Percentiles rank a stretch among this genome's conserved stretches.
Evolutionary conservation across 306 rosid genomes (phyloP).

Genomic region (Medicago lupulina): DNA sequence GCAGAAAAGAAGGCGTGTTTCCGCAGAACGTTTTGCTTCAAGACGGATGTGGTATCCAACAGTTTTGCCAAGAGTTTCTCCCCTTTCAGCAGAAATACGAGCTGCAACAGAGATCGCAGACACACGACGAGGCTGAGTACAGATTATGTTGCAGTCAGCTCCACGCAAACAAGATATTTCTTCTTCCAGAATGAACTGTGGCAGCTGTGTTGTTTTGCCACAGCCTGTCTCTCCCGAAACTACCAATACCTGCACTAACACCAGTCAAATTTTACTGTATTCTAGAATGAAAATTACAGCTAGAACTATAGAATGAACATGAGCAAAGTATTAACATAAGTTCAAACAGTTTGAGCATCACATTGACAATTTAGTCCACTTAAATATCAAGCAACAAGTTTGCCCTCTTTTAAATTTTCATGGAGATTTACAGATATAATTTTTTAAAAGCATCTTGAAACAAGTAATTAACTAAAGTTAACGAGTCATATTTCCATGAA

Average conservation of each 20-base stretch:
- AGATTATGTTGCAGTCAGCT: slow-evolving; percentile 81
- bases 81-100: slow-evolving; percentile 90
- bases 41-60: slow-evolving; percentile 97
- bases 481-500: neutral
- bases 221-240: slow-evolving; percentile 99
- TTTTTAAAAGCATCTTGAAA: slow-evolving; percentile 16
- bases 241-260: slow-evolving; percentile 75
- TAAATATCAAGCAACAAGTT: slow-evolving; percentile 15
- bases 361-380: slow-evolving; percentile 29
- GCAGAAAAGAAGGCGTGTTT: slow-evolving; percentile 88
- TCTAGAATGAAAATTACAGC: slow-evolving; percentile 18
- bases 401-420: slow-evolving; percentile 22
- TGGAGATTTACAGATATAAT: slow-evolving; percentile 31
- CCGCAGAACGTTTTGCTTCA: slow-evolving; percentile 80
- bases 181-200: slow-evolving; percentile 90
- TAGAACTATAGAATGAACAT: slow-evolving; percentile 26
- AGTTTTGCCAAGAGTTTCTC: slow-evolving; percentile 86
- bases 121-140: slow-evolving; percentile 98
- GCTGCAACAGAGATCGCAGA: slow-evolving; percentile 98
- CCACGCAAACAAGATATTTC: slow-evolving; percentile 75
- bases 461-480: too few relatives aligned
- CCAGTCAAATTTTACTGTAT: slow-evolving; percentile 40
- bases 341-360: slow-evolving; percentile 31
- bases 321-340: slow-evolving; percentile 22
- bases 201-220: slow-evolving; percentile 96